Conservation (phyloP, 2,329 filamentous ascomycete species). For the Raffaelea arxii region DNA sequence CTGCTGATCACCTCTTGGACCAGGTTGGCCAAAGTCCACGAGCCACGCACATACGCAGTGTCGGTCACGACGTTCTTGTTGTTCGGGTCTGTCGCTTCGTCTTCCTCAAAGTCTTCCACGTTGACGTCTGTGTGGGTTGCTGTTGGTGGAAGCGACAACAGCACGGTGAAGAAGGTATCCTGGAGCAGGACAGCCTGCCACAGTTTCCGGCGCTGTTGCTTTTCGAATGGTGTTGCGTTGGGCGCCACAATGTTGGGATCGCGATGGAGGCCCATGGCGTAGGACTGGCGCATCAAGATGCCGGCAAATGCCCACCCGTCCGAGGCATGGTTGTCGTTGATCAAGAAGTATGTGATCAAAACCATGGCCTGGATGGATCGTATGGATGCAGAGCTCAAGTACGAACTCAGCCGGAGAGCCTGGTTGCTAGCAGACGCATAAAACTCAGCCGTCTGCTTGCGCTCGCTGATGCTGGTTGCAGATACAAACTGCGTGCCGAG, state of each 20-base stretch:
- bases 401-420: slow-evolving; percentile 64
- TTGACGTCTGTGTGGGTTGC: slow-evolving; percentile 72
- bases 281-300: slow-evolving; percentile 66
- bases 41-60: slow-evolving; percentile 62
- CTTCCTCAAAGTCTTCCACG: slow-evolving; percentile 65
- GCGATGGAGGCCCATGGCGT: slow-evolving; percentile 71
- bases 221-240: slow-evolving; percentile 58
- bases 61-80: slow-evolving; percentile 54
- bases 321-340: slow-evolving; percentile 77
- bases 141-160: slow-evolving; percentile 66
- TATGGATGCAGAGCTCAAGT: slow-evolving; percentile 64
- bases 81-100: slow-evolving; percentile 28
- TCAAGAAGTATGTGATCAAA: slow-evolving; percentile 72
- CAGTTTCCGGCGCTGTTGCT: slow-evolving; percentile 67
- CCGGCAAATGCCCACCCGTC: slow-evolving; percentile 78
- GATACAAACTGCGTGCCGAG: slow-evolving; percentile 71
- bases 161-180: slow-evolving; percentile 71
- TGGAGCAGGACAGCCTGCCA: slow-evolving; percentile 77
- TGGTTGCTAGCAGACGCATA: slow-evolving; percentile 75
- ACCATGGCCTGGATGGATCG: slow-evolving; percentile 73
- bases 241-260: slow-evolving; percentile 67
- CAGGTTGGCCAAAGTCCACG: slow-evolving; percentile 70
- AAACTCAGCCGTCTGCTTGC: slow-evolving; percentile 70
- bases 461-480: slow-evolving; percentile 45
- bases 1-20: slow-evolving; percentile 70